Base-by-base conservation (phyloP, 768 basidiomycete species). In the Amyloporia xantha region DNA sequence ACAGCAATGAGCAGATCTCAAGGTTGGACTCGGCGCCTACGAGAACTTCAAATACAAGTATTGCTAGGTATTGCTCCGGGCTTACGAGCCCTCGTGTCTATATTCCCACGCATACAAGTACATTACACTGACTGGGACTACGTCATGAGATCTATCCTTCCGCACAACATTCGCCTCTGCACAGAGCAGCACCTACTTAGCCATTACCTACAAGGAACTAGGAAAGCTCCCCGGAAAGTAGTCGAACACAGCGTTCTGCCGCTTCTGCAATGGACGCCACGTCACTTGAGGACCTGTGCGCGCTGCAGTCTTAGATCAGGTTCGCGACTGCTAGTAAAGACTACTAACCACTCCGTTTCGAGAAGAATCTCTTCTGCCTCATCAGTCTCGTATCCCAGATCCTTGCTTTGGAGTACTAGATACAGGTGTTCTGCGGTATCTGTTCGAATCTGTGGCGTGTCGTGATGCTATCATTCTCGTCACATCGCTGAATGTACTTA, bases 341-440 rank as follows among this genome's bases (percentile, higher is more conserved):
- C 4, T 6, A 65, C 77, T 49, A 50, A 90, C 90, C 90, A 92
- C 64, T 86, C 84, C 20, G 90, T 91, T 62, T 92, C 86, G 23
- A 92, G 67, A 35, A 92, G 64, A 11, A 86, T 61, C 12, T 83
- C 78, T 59, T 91, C 87, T 1, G 77, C 72, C 33, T 75, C 78
- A 30, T 82, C 81, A 7, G 79, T 80, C 13, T 87, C 85, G 48
- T 71, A 65, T 0, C 74, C 81, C 7, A 86, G 59, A 54, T 89
- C 88, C 40, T 73, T 73, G 56, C 79, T 79, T 62, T 91, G 87
- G 28, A 94, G 64, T 13, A 79, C 73, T 23, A 90, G 69, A 60
- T 92, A 96, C 6, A 96, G 64, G 53, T 85, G 79, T 63, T 95
- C 93, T 2, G 91, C 88, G 1, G 88, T 82, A 51, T 83, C 80